These are phyloP conservation scores for Dothideomycetes sp. DNA, from an alignment of 2,329 filamentous ascomycete genomes.

Conservation along the genomic window DNA sequence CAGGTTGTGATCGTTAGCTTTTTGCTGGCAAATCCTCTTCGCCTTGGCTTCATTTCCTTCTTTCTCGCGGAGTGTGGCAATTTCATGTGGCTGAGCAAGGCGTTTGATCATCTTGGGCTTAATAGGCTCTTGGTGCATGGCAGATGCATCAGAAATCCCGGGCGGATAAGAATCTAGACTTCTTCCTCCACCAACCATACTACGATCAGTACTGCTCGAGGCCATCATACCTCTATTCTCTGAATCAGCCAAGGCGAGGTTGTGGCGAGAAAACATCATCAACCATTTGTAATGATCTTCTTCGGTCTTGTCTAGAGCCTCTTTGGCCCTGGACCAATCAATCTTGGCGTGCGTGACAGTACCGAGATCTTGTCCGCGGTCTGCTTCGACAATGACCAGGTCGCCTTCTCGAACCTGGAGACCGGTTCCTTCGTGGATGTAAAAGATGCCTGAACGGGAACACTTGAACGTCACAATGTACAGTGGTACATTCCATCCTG, in stretches of 20 bases:
- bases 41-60: slow-evolving; percentile 97
- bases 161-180: slow-evolving; percentile 11
- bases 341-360: slow-evolving; percentile 85
- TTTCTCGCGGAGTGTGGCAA: slow-evolving; percentile 81
- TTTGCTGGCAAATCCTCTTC: slow-evolving; percentile 92
- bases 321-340: slow-evolving; percentile 77
- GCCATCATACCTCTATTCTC: slow-evolving; percentile 38
- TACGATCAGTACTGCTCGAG: slow-evolving; percentile 42
- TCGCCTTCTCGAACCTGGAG: slow-evolving; percentile 85
- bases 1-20: slow-evolving; percentile 85
- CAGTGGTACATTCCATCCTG: slow-evolving; percentile 53
- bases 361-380: slow-evolving; percentile 89
- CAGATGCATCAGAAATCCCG: slow-evolving; percentile 11
- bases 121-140: slow-evolving; percentile 46
- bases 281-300: slow-evolving; percentile 97
- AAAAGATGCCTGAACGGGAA: slow-evolving; percentile 89
- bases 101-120: slow-evolving; percentile 97
- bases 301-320: slow-evolving; percentile 80
- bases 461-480: slow-evolving; percentile 97
- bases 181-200: slow-evolving; percentile 3
- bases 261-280: slow-evolving; percentile 76
- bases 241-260: slow-evolving; percentile 19
- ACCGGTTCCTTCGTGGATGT: slow-evolving; percentile 91
- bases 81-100: slow-evolving; percentile 82
- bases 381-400: slow-evolving; percentile 93